Evolutionary conservation across 805 yeast species (phyloP), one percentile per base, ranked within the genome.

Genomic region (Cyberlindnera subsufficiens): DNA sequence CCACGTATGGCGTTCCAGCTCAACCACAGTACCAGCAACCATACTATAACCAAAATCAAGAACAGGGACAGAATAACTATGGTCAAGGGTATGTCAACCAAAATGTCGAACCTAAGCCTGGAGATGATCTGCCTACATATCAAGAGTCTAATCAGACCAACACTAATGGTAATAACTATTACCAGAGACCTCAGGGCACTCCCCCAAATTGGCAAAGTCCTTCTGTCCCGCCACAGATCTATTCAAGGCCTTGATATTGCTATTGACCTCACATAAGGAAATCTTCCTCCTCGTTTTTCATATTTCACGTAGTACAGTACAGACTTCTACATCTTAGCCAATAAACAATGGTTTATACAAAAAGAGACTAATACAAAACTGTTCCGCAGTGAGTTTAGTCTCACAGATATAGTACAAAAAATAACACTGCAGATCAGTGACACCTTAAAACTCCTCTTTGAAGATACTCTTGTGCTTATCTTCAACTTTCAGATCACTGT

Each of bases 381-480:
- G 27, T 22, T 22, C 9, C 27, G 9, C 10, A 22, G 27, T 8
- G 27, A 22, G 27, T 22, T 22, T 5, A 10, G 9, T 22, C 8
- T 22, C 27, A 22, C 27, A 9, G 27, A 9, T 22, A 22, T 10
- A 22, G 27, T 22, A 22, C 27, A 22, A 22, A 22, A 22, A 22
- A 22, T 2, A 3, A 22, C 11, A 3, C 27, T 22, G 8, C 11
- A 22, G 27, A 22, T 22, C 27, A 22, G 6, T 4, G 10, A 13
- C 5, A 15, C 5, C 4, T 31, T 34, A 53, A 42, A 54, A 52
- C 48, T 52, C 54, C 37, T 58, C 61, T 42, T 58, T 58, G 45
- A 58, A 58, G 34, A 52, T 52, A 37, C 61, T 52, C 44, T 51
- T 55, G 38, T 50, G 51, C 42, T 54, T 50, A 20, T 45, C 52